Evolutionary conservation across 495 filamentous ascomycete species (phyloP).

Genomic region (Mytilinidion resinicola): DNA sequence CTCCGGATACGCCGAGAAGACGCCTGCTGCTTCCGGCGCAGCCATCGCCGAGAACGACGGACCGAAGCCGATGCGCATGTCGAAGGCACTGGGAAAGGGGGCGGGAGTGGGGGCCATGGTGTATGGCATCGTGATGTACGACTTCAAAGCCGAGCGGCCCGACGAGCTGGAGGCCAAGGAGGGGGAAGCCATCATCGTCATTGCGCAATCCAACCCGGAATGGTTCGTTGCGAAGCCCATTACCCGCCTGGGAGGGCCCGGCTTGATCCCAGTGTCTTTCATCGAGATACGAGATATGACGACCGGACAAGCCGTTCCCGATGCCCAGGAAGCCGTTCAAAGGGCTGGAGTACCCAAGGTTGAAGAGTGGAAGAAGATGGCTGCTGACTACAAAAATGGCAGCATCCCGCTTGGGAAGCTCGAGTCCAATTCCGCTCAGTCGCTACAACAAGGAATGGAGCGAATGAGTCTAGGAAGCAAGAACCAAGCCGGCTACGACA

Average conservation of each 20-base stretch:
- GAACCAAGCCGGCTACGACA: conserved; percentile 35
- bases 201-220: conserved; percentile 97
- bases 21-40: conserved; percentile 23
- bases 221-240: conserved; percentile 99
- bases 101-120: conserved; percentile 70
- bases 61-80: conserved; percentile 41
- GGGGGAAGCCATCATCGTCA: conserved; percentile 95
- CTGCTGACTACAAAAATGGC: conserved; percentile 97
- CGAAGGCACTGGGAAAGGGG: conserved; percentile 50
- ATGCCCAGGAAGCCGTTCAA: conserved; percentile 79
- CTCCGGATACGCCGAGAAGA: conserved; percentile 70
- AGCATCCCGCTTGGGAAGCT: conserved; percentile 94
- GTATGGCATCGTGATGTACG: conserved; percentile 94
- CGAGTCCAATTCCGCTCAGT: conserved; percentile 49
- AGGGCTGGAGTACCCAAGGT: conserved; percentile 93
- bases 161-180: conserved; percentile 93
- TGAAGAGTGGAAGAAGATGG: conserved; percentile 99
- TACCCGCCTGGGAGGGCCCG: conserved; percentile 85
- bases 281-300: conserved; percentile 95
- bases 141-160: conserved; percentile 89
- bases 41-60: conserved; percentile 33
- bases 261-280: conserved; percentile 93
- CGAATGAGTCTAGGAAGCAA: conserved; percentile 62
- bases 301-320: conserved; percentile 70
- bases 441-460: conserved; percentile 65